phyloP scores from a whole-genome alignment of 2,329 filamentous ascomycete species.

The Nemania sp. region DNA sequence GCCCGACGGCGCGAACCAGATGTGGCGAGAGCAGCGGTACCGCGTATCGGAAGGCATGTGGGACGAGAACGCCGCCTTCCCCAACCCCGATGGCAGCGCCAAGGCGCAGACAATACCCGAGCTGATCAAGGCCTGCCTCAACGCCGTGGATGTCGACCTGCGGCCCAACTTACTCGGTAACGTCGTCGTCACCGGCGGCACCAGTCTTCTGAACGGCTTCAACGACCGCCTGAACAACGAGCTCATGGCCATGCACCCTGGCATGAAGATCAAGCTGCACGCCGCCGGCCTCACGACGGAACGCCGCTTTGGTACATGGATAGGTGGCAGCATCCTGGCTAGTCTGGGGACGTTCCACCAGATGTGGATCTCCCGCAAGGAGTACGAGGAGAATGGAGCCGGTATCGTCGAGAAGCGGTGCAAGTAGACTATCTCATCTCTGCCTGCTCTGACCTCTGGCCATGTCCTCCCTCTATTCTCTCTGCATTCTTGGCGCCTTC shows the following conservation, averaged over 20 bases:
- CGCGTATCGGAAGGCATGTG: conserved; percentile 87
- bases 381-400: conserved; percentile 93
- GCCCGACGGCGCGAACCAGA: conserved; percentile 94
- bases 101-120: conserved; percentile 80
- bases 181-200: conserved; percentile 89
- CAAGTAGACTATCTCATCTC: conserved; percentile 61
- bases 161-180: conserved; percentile 82
- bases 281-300: conserved; percentile 86
- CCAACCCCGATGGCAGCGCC: conserved; percentile 45
- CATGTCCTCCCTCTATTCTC: not conserved
- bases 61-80: conserved; percentile 77
- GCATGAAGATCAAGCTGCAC: conserved; percentile 84
- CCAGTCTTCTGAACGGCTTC: conserved; percentile 86
- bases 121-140: conserved; percentile 77
- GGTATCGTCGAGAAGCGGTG: conserved; percentile 95
- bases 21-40: conserved; percentile 89
- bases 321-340: conserved; percentile 92
- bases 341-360: conserved; percentile 98
- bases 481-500: conserved; percentile 2
- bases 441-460: not conserved
- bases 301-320: conserved; percentile 91
- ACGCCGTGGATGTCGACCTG: conserved; percentile 85
- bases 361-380: conserved; percentile 98
- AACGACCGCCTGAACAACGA: conserved; percentile 88
- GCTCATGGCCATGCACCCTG: conserved; percentile 79